Evolutionary conservation across 177 flowering plant species (phyloP).

Genomic region (Vitis hybrid): DNA sequence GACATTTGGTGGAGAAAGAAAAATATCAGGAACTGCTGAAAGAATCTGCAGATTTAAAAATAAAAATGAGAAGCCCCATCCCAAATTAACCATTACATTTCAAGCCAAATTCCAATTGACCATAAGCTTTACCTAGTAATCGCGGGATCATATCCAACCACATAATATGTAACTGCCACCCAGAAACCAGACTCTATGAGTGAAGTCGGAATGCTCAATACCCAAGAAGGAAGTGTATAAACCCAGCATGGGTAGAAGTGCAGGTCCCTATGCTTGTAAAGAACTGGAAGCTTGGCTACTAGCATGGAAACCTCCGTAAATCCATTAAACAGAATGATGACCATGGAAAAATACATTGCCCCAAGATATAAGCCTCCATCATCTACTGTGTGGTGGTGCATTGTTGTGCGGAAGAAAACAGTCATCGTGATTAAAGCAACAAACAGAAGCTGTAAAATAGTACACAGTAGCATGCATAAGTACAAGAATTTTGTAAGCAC

Average conservation of each 20-base stretch:
- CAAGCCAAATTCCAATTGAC: not conserved
- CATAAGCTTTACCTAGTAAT: slow-evolving; percentile 49
- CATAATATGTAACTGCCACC: slow-evolving; percentile 85
- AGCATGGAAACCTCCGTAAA: slow-evolving; percentile 91
- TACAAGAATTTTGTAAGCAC: not conserved
- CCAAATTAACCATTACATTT: not conserved
- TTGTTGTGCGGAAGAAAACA: slow-evolving; percentile 74
- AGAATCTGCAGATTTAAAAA: slow-evolving; percentile 55
- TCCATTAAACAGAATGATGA: slow-evolving; percentile 87
- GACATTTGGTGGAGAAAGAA: slow-evolving; percentile 90
- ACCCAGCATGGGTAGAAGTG: slow-evolving; percentile 96
- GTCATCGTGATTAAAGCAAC: slow-evolving; percentile 86
- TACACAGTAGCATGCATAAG: slow-evolving; percentile 11
- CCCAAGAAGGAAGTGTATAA: slow-evolving; percentile 88
- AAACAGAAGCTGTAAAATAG: slow-evolving; percentile 60
- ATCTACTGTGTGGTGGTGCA: slow-evolving; percentile 65
- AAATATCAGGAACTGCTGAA: slow-evolving; percentile 65
- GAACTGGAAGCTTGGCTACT: slow-evolving; percentile 84
- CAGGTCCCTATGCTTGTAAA: slow-evolving; percentile 93
- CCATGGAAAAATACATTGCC: slow-evolving; percentile 68
- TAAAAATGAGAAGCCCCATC: not conserved
- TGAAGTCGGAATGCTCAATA: slow-evolving; percentile 77
- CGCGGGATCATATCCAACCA: slow-evolving; percentile 85
- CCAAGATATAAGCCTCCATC: slow-evolving; percentile 84
- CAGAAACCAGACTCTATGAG: slow-evolving; percentile 78